Percentiles rank a stretch among this genome's conserved stretches.
These are phyloP conservation scores for Davidsoniella neocaledoniae DNA, from an alignment of 2,329 filamentous ascomycete species.

Conservation along the genomic window DNA sequence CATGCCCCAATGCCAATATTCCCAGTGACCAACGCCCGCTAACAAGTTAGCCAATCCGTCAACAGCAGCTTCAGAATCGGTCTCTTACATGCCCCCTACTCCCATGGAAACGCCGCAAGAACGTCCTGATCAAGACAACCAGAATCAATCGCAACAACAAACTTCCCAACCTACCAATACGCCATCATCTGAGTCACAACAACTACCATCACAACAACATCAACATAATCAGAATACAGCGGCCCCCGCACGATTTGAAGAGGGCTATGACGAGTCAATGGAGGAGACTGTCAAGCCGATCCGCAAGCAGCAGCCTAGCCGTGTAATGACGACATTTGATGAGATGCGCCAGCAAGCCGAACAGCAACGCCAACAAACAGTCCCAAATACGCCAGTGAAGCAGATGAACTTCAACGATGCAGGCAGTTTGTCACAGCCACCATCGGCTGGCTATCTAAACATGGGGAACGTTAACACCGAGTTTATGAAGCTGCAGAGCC, in stretches of 20 bases:
- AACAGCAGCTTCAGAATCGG: conserved; percentile 20
- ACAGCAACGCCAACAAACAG: conserved; percentile 14
- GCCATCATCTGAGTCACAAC: conserved; percentile 17
- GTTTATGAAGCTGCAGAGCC: conserved; percentile 23
- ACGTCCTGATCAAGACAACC: conserved; percentile 5
- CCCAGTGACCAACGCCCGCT: background rate
- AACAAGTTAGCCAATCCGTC: background rate
- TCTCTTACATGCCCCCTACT: conserved; percentile 45
- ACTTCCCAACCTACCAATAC: conserved; percentile 20
- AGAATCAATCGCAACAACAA: conserved; percentile 14
- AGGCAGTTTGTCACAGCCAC: conserved; percentile 22
- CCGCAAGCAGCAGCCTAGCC: conserved; percentile 25
- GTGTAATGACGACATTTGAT: conserved; percentile 37
- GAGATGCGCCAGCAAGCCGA: conserved; percentile 41
- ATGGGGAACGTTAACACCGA: conserved; percentile 32
- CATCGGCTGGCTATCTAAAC: conserved; percentile 39
- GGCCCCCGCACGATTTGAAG: conserved; percentile 34
- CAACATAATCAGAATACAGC: conserved; percentile 19
- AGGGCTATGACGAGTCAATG: conserved; percentile 48
- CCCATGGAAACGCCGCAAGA: conserved; percentile 43
- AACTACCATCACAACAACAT: background rate
- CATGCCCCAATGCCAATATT: too few species aligned
- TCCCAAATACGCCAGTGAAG: conserved; percentile 14
- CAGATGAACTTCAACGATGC: conserved; percentile 29
- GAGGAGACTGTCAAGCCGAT: conserved; percentile 47